Conservation (phyloP, 257 asterid genomes). For the Plantago ovata region DNA sequence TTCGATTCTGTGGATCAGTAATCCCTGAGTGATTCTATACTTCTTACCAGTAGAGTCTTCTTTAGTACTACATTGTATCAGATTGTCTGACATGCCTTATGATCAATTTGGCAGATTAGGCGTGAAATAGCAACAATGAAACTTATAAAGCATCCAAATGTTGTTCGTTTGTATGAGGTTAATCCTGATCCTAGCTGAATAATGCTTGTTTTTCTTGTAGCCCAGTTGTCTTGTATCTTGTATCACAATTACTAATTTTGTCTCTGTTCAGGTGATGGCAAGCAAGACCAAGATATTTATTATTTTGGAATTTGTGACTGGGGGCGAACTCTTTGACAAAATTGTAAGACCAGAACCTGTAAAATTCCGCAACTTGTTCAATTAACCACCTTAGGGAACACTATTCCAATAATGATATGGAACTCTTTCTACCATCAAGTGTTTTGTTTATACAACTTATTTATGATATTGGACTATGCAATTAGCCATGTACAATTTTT, state of each 20-base stretch:
- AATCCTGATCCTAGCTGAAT: conserved; percentile 8
- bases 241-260: conserved; percentile 2
- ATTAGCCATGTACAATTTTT: neutral
- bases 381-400: neutral
- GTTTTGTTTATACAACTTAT: no score
- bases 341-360: conserved; percentile 53
- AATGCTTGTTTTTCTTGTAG: neutral
- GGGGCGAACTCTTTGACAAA: conserved; percentile 95
- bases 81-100: conserved; percentile 7
- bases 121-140: conserved; percentile 95
- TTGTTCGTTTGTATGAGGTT: conserved; percentile 78
- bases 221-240: neutral
- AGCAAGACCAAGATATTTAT: conserved; percentile 93
- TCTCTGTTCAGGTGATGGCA: conserved; percentile 71
- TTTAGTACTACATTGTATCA: neutral
- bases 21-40: neutral
- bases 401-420: neutral
- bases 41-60: conserved; percentile 5
- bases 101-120: conserved; percentile 50
- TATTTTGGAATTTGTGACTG: conserved; percentile 84
- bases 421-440: neutral
- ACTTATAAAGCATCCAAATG: conserved; percentile 87
- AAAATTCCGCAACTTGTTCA: neutral
- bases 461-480: neutral
- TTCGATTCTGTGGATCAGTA: neutral